phyloP scores from a whole-genome alignment of 257 asterid genomes.

The Solanum pennellii region DNA sequence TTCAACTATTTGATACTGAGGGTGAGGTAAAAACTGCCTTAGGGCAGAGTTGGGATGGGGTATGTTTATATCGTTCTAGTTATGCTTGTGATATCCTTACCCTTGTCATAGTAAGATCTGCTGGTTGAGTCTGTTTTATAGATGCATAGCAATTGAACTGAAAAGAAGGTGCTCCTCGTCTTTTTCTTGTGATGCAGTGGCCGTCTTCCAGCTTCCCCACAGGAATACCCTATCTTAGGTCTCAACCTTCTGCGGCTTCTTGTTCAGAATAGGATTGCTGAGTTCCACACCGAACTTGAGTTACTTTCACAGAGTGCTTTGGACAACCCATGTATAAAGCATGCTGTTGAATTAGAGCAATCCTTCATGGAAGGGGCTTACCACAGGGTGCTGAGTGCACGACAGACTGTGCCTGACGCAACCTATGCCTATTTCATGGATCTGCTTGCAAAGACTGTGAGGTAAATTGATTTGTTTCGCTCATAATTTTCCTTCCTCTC shows the following conservation, averaged over 20 bases:
- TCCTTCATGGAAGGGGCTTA: constrained; percentile 99
- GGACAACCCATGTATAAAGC: constrained; percentile 86
- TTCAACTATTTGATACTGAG: not conserved
- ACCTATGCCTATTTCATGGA: constrained; percentile 93
- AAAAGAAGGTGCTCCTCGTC: not conserved
- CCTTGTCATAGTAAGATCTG: not conserved
- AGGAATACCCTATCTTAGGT: constrained; percentile 87
- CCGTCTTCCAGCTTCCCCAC: constrained; percentile 66
- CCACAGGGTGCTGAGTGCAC: constrained; percentile 81
- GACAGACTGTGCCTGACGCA: constrained; percentile 87
- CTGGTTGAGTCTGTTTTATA: not conserved
- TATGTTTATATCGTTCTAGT: not conserved
- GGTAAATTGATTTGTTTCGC: constrained; percentile 20
- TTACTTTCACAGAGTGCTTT: constrained; percentile 65
- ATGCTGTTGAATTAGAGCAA: constrained; percentile 94
- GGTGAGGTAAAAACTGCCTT: not conserved
- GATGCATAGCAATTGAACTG: not conserved
- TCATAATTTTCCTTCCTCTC: not conserved
- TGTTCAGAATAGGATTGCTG: constrained; percentile 94
- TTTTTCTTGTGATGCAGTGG: constrained; percentile 40
- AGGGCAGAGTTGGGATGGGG: not conserved
- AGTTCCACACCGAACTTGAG: constrained; percentile 93
- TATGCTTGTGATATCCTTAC: not conserved
- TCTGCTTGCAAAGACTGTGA: constrained; percentile 84
- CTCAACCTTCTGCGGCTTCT: constrained; percentile 97